phyloP scores from a whole-genome alignment of 2,329 filamentous ascomycete genomes.

The Calonectria fujianensis region DNA sequence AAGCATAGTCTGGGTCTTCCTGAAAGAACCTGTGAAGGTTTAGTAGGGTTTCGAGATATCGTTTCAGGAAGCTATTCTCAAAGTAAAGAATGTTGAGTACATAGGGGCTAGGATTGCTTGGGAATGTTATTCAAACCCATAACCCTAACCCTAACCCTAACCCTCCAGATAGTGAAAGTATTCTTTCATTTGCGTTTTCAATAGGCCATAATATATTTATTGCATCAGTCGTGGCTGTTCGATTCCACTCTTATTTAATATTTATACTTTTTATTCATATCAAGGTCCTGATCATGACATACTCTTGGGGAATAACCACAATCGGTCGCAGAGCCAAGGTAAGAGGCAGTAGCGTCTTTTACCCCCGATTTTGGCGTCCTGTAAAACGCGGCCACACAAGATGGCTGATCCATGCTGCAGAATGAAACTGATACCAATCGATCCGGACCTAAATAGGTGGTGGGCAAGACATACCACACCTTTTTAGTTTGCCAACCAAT shows the following conservation, averaged over 20 bases:
- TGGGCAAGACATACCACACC: neutral
- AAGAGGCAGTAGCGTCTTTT: too few relatives aligned
- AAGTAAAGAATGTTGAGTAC: too few relatives aligned
- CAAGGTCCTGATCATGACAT: too few relatives aligned
- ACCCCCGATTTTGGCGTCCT: neutral
- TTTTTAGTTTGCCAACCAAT: neutral
- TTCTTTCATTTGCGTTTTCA: neutral
- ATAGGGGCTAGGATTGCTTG: too few relatives aligned
- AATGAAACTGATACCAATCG: neutral
- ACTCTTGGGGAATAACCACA: too few relatives aligned
- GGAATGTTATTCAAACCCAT: too few relatives aligned
- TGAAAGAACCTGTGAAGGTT: too few relatives aligned
- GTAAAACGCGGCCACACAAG: constrained; percentile 23
- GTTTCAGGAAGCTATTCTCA: too few relatives aligned
- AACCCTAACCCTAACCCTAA: neutral
- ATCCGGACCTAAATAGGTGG: neutral
- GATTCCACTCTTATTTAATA: neutral
- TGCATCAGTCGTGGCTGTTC: neutral
- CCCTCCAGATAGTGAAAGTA: neutral
- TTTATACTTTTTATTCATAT: neutral
- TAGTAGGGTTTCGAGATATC: too few relatives aligned
- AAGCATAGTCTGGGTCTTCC: too few relatives aligned
- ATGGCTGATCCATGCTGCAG: neutral
- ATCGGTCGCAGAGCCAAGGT: neutral
- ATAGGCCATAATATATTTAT: neutral